Evolutionary conservation across 805 yeast species (phyloP).

Genomic region (Metschnikowia vanudenii): DNA sequence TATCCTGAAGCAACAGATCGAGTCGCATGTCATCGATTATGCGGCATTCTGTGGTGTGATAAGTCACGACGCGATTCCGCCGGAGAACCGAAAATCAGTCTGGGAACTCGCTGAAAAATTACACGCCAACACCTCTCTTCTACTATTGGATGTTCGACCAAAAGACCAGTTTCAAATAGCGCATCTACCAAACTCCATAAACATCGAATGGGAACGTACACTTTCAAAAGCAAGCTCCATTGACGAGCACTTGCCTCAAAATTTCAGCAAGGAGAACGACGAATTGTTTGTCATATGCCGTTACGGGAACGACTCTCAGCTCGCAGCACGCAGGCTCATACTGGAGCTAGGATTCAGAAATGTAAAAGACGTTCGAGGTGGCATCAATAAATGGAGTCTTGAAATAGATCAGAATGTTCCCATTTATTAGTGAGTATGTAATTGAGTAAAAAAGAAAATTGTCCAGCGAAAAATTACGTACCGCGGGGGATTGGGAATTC

Average conservation of each 20-base stretch:
- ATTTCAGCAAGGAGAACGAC: conserved; percentile 22
- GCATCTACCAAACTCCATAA: conserved; percentile 55
- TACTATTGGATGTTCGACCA: conserved; percentile 79
- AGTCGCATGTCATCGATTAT: conserved; percentile 55
- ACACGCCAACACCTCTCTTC: conserved; percentile 22
- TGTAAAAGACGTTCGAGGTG: conserved; percentile 75
- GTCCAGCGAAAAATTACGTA: no score
- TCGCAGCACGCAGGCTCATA: conserved; percentile 60
- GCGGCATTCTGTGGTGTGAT: conserved; percentile 69
- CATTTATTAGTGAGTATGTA: conserved; percentile 8
- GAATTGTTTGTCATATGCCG: conserved; percentile 69
- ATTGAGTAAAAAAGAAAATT: neutral
- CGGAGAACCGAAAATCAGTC: conserved; percentile 46
- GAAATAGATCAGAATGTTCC: conserved; percentile 47
- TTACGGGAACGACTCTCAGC: conserved; percentile 87
- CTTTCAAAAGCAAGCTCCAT: conserved; percentile 24
- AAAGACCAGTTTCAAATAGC: conserved; percentile 70
- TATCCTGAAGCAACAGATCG: conserved; percentile 49
- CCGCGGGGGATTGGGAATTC: no score
- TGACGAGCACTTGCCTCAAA: conserved; percentile 21
- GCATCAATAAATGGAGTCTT: conserved; percentile 66
- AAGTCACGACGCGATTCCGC: conserved; percentile 45
- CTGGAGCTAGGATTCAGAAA: conserved; percentile 47
- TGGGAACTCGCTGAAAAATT: conserved; percentile 32
- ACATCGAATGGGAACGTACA: conserved; percentile 58